These are phyloP conservation scores for Candida railenensis DNA, from an alignment of 805 yeast species.

Conservation along the genomic window DNA sequence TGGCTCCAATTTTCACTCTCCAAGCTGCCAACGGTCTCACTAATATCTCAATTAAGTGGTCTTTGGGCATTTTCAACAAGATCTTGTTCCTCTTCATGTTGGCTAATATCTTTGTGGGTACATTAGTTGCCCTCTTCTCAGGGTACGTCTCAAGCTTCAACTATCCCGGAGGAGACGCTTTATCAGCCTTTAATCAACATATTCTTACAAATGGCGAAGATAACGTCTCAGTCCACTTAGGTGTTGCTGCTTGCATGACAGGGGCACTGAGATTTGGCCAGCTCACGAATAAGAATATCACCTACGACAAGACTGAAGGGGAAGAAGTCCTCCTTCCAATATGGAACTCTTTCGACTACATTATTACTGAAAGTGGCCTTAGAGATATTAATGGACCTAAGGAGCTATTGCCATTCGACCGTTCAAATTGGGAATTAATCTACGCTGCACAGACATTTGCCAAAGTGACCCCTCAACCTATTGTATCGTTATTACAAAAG, in stretches of 20 bases:
- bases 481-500: constrained; percentile 10
- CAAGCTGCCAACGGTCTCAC: constrained; percentile 64
- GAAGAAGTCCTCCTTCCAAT: constrained; percentile 24
- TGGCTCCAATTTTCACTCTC: constrained; percentile 65
- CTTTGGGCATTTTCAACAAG: constrained; percentile 21
- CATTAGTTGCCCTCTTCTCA: constrained; percentile 47
- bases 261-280: constrained; percentile 81
- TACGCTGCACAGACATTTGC: constrained; percentile 20
- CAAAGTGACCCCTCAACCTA: constrained; percentile 16
- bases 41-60: constrained; percentile 17
- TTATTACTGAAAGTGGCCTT: constrained; percentile 27
- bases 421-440: constrained; percentile 20
- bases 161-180: constrained; percentile 88
- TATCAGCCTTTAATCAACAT: constrained; percentile 49
- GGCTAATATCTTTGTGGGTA: constrained; percentile 24
- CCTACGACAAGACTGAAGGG: constrained; percentile 81
- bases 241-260: constrained; percentile 80
- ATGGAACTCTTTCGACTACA: constrained; percentile 30
- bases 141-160: constrained; percentile 67
- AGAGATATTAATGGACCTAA: constrained; percentile 2
- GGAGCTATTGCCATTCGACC: background rate
- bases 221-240: constrained; percentile 60
- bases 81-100: constrained; percentile 24
- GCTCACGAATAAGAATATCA: constrained; percentile 31
- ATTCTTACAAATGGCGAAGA: constrained; percentile 21